These are phyloP conservation scores for Mycosphaerella sp. DNA, from an alignment of 2,329 filamentous ascomycete genomes.

Conservation along the genomic window DNA sequence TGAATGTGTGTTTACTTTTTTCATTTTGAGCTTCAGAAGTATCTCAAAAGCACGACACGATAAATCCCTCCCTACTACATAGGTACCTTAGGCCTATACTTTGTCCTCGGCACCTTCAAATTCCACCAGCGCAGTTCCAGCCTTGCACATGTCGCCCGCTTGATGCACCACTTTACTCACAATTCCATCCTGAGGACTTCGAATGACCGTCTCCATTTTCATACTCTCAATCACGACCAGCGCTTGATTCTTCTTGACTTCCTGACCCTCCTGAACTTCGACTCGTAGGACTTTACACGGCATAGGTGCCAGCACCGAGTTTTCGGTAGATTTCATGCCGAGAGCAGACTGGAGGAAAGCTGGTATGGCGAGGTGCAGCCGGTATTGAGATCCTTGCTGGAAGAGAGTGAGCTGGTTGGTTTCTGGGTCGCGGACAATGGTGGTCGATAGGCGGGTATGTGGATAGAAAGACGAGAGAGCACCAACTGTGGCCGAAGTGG, in stretches of 20 bases:
- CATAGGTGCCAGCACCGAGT: constrained; percentile 89
- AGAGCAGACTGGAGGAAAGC: constrained; percentile 83
- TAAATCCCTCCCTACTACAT: too few species aligned
- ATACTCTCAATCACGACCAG: constrained; percentile 63
- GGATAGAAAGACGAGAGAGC: constrained; percentile 72
- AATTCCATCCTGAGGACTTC: constrained; percentile 44
- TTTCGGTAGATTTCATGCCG: constrained; percentile 70
- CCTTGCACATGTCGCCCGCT: constrained; percentile 42
- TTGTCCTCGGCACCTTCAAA: constrained; percentile 31
- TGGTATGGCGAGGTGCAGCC: constrained; percentile 53
- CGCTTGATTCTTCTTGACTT: constrained; percentile 76
- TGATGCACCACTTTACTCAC: constrained; percentile 45
- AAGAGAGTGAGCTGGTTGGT: constrained; percentile 63
- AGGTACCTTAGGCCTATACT: not conserved
- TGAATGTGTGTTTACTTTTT: too few species aligned
- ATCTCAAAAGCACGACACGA: too few species aligned
- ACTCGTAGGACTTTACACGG: constrained; percentile 93
- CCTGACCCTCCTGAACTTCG: constrained; percentile 74
- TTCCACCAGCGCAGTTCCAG: constrained; percentile 43
- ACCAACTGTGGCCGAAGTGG: constrained; percentile 33
- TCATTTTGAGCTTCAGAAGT: too few species aligned
- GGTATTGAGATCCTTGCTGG: constrained; percentile 56
- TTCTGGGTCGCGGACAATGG: constrained; percentile 58
- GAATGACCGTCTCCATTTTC: constrained; percentile 53
- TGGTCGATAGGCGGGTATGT: constrained; percentile 69